phyloP scores from a whole-genome alignment of 495 filamentous ascomycete species.

The Aspergillus egyptiacus region DNA sequence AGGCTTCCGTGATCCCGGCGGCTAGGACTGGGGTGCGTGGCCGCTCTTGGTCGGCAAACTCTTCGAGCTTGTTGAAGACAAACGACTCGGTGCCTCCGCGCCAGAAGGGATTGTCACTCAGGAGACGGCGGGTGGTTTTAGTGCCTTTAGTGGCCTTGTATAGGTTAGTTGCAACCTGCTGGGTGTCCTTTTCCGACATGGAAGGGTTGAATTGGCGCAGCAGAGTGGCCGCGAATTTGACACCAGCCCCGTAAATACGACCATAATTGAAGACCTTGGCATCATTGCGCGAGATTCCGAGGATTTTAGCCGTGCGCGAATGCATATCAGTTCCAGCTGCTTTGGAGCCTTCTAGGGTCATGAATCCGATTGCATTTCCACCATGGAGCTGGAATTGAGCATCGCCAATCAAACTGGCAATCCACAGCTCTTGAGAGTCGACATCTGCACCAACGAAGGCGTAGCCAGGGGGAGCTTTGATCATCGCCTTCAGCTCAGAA shows the following conservation, averaged over 20 bases:
- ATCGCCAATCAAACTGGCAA: slow-evolving; percentile 91
- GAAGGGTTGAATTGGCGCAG: slow-evolving; percentile 88
- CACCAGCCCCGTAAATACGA: slow-evolving; percentile 91
- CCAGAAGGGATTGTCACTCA: slow-evolving; percentile 81
- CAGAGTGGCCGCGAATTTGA: slow-evolving; percentile 86
- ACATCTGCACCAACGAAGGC: slow-evolving; percentile 96
- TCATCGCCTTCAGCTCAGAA: slow-evolving; percentile 95
- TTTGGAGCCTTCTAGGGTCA: slow-evolving; percentile 96
- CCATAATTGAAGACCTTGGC: slow-evolving; percentile 99
- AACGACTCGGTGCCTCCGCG: slow-evolving; percentile 93
- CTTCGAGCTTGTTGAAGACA: slow-evolving; percentile 96
- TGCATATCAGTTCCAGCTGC: slow-evolving; percentile 90
- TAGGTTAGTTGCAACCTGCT: slow-evolving; percentile 67
- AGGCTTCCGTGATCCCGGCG: slow-evolving; percentile 91
- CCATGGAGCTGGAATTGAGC: slow-evolving; percentile 90
- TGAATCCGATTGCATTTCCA: slow-evolving; percentile 95
- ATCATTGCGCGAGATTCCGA: slow-evolving; percentile 89
- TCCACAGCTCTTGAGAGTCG: slow-evolving; percentile 99
- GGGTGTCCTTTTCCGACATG: slow-evolving; percentile 69
- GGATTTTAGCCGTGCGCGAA: slow-evolving; percentile 83
- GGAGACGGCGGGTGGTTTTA: slow-evolving; percentile 61
- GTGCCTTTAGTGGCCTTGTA: slow-evolving; percentile 87
- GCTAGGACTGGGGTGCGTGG: slow-evolving; percentile 92
- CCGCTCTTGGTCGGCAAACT: slow-evolving; percentile 90
- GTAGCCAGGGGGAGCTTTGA: slow-evolving; percentile 85